phyloP scores from a whole-genome alignment of 1,284 basidiomycete species.

The Blastosporella zonata region DNA sequence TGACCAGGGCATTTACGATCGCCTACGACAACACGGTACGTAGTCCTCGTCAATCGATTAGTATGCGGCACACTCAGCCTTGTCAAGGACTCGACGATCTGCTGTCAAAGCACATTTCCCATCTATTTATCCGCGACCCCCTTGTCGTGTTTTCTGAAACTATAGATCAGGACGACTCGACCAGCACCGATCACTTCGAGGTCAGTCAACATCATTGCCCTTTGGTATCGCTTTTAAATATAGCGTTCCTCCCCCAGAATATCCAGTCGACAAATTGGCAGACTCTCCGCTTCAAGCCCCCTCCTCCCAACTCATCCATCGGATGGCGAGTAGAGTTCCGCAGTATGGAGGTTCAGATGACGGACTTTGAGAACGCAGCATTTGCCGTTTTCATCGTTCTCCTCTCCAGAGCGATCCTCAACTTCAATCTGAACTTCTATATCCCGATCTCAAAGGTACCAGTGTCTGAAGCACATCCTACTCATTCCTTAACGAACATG shows the following conservation, averaged over 20 bases:
- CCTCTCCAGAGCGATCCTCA: slow-evolving; percentile 89
- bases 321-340: slow-evolving; percentile 99
- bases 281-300: slow-evolving; percentile 98
- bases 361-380: slow-evolving; percentile 99
- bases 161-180: slow-evolving; percentile 86
- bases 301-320: slow-evolving; percentile 86
- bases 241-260: slow-evolving; percentile 54
- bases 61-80: background rate
- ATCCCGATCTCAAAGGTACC: slow-evolving; percentile 92
- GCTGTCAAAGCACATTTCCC: slow-evolving; percentile 89
- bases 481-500: slow-evolving; percentile 4
- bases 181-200: slow-evolving; percentile 95
- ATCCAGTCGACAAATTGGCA: slow-evolving; percentile 99
- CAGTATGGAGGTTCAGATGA: slow-evolving; percentile 98
- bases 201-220: slow-evolving; percentile 35
- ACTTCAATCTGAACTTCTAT: slow-evolving; percentile 92
- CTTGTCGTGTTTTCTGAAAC: slow-evolving; percentile 95
- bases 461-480: background rate
- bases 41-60: slow-evolving; percentile 8
- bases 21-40: slow-evolving; percentile 73
- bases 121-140: slow-evolving; percentile 97
- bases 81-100: slow-evolving; percentile 79
- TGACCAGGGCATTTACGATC: slow-evolving; percentile 71
- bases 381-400: slow-evolving; percentile 94
- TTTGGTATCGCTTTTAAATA: slow-evolving; percentile 3